Evolutionary conservation across 202 grass and related monocot species (phyloP), one percentile per base, ranked within the genome.

Genomic region (Sporobolus alterniflorus): DNA sequence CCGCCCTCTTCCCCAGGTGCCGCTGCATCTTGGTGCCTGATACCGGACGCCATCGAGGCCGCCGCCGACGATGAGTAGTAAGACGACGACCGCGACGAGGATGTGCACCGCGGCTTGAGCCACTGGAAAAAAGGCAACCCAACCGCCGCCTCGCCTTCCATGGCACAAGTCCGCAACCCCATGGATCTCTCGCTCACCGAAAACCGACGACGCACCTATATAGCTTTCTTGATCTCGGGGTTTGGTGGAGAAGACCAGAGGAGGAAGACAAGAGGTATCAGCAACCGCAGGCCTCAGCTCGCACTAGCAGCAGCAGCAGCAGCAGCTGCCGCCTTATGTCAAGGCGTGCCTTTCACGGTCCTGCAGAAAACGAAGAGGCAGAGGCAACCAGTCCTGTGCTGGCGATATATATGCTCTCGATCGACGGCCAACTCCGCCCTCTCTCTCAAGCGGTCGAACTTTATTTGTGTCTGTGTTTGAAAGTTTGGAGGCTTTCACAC

Each of bases 291-390:
- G 36, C 36, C 36, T 39, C 36, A n/a, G n/a, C n/a, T 39, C 36
- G 46, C 46, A 48, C 46, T 48, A 59, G 15, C 42, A 66, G 44
- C 61, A 55, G 62, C 11, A 33, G 39, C 25, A 67, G 21, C 88
- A 24, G 22, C 10, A 59, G 55, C 9, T n/a, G 10, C 24, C 39
- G 5, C 7, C 66, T 55, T 91, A 89, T 89, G 90, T 96, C 93
- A 93, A 93, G 80, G 75, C 47, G 76, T 72, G 89, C 70, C 76
- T 76, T 69, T 82, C 80, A 84, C 77, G 52, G 79, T 73, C 88
- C 80, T 75, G 68, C 30, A 46, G 74, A 78, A 82, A 82, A 82
- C 14, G 74, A 69, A 40, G 63, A 39, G 74, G 26, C 43, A 9
- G 11, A 43, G 32, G 34, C 72, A 33, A 68, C 51, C 50, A 12